Evolutionary conservation across 805 yeast species (phyloP).

Genomic region (Cyberlindnera lachancei): DNA sequence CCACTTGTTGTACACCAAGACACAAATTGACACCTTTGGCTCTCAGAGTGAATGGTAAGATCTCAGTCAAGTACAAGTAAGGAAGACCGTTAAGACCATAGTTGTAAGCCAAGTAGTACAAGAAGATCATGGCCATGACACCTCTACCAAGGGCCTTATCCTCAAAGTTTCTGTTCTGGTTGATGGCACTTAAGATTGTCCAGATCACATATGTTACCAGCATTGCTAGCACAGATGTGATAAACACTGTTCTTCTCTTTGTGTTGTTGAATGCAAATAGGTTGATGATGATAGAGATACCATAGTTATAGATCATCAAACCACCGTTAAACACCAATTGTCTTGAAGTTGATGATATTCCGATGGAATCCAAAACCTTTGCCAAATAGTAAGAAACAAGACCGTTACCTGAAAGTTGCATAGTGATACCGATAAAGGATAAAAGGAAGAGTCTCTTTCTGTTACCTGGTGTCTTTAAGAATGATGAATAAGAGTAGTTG

Average conservation of each 20-base stretch:
- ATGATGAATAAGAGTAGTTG: constrained; percentile 28
- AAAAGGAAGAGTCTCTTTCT: constrained; percentile 33
- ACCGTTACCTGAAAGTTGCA: constrained; percentile 46
- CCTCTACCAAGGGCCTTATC: constrained; percentile 36
- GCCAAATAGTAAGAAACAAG: constrained; percentile 43
- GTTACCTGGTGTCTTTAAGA: constrained; percentile 30
- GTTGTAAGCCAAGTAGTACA: constrained; percentile 36
- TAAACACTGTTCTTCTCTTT: constrained; percentile 31
- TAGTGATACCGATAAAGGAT: constrained; percentile 26
- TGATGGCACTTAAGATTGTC: constrained; percentile 40
- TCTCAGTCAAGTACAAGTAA: constrained; percentile 38
- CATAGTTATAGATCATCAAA: constrained; percentile 39
- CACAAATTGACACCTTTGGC: constrained; percentile 24
- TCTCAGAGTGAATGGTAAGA: constrained; percentile 27
- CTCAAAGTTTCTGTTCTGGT: constrained; percentile 33
- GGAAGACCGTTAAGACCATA: constrained; percentile 39
- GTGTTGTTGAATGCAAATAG: constrained; percentile 23
- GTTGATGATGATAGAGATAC: constrained; percentile 26
- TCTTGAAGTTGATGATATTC: constrained; percentile 37
- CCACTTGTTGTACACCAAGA: constrained; percentile 17
- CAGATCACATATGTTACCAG: constrained; percentile 32
- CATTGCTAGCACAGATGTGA: constrained; percentile 31
- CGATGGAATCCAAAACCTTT: constrained; percentile 44
- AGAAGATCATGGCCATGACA: constrained; percentile 44
- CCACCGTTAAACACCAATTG: constrained; percentile 46